Evolutionary conservation across 208 protist species (phyloP).

Genomic region (Trypanosomatidae sp.): DNA sequence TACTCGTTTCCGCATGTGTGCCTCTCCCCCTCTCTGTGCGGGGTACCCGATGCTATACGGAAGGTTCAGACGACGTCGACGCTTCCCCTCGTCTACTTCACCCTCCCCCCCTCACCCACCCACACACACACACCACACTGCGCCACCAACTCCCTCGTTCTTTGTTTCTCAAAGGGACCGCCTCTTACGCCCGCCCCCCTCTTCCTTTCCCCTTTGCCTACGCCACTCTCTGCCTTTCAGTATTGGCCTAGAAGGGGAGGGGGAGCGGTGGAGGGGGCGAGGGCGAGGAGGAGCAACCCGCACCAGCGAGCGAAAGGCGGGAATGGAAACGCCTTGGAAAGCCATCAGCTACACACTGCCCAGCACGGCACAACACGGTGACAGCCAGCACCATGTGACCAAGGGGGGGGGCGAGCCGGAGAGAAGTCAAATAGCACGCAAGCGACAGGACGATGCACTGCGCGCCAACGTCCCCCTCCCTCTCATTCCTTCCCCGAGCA

Average conservation of each 20-base stretch:
- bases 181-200: not conserved
- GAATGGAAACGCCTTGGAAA: not conserved
- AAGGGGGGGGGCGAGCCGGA: not conserved
- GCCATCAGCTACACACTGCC: not conserved
- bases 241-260: not conserved
- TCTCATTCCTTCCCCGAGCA: not conserved
- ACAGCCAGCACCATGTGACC: not conserved
- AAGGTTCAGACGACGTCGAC: not conserved
- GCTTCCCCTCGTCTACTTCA: not conserved
- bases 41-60: not conserved
- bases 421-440: not conserved
- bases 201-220: too few relatives aligned
- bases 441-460: not conserved
- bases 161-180: not conserved
- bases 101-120: not conserved
- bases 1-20: not conserved
- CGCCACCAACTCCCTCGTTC: not conserved
- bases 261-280: not conserved
- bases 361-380: not conserved
- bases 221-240: too few relatives aligned
- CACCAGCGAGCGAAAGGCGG: not conserved
- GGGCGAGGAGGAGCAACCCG: not conserved
- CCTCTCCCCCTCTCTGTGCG: not conserved
- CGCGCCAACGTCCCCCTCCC: not conserved
- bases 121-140: not conserved